phyloP scores from a whole-genome alignment of 495 filamentous ascomycete genomes.

The Tuber microsphaerosporum region DNA sequence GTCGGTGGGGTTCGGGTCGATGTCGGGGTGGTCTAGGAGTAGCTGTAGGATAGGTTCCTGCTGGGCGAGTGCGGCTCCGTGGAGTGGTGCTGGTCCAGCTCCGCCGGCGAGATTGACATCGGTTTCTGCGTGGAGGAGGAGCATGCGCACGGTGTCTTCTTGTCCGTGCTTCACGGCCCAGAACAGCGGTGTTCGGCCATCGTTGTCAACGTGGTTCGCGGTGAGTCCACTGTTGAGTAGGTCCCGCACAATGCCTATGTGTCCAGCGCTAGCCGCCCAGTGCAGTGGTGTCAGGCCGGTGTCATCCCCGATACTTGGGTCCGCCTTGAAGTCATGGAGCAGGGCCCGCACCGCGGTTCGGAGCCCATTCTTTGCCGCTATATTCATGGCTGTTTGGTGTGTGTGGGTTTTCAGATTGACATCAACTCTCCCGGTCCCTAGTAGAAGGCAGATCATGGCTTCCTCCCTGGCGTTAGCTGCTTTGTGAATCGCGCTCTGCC shows the following conservation, averaged over 20 bases:
- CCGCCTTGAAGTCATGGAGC: neutral
- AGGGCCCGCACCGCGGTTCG: neutral
- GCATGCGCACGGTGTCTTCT: neutral
- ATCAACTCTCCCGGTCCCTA: neutral
- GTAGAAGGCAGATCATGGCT: neutral
- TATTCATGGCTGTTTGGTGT: neutral
- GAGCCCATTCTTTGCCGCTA: neutral
- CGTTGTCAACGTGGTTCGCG: neutral
- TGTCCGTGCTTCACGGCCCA: neutral
- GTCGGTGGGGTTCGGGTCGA: neutral
- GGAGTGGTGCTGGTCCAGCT: neutral
- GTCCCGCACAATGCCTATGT: neutral
- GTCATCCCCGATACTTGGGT: neutral
- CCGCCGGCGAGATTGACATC: neutral
- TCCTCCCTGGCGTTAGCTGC: neutral
- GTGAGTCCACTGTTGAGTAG: neutral
- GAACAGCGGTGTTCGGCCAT: neutral
- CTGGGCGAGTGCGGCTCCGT: neutral
- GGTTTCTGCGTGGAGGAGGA: neutral
- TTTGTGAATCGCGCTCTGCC: neutral
- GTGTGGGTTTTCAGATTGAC: neutral
- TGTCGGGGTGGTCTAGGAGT: neutral
- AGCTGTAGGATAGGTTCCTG: neutral
- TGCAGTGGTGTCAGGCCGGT: neutral
- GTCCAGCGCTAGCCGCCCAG: neutral